Percentiles rank a stretch among this genome's conserved stretches.
phyloP scores from a whole-genome alignment of 371 early-diverging fungal genomes.

The Conidiobolus incongruus region DNA sequence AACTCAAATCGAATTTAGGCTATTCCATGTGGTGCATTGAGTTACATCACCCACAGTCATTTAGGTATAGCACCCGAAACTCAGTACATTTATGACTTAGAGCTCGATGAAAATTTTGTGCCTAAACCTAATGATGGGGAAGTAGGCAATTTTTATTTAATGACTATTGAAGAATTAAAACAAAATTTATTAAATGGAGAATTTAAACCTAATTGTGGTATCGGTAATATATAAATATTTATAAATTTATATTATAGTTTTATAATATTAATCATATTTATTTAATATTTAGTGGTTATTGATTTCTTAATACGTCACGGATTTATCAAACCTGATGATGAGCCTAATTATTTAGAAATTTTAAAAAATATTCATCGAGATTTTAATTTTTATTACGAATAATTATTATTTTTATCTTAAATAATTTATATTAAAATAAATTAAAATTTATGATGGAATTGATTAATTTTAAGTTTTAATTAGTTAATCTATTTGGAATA shows the following conservation, averaged over 20 bases:
- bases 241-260: background rate
- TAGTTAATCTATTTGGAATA: too few relatives aligned
- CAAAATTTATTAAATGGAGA: constrained; percentile 25
- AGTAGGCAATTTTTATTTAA: constrained; percentile 58
- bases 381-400: too few relatives aligned
- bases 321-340: constrained; percentile 46
- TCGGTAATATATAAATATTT: constrained; percentile 12
- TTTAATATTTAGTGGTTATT: constrained; percentile 22
- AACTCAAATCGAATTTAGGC: constrained; percentile 11
- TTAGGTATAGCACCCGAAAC: constrained; percentile 41
- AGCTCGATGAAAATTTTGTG: constrained; percentile 27
- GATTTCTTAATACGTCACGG: constrained; percentile 73
- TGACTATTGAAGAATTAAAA: constrained; percentile 37
- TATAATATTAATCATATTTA: background rate
- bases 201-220: constrained; percentile 78
- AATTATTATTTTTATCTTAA: too few relatives aligned
- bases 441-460: too few relatives aligned
- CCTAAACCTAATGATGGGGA: constrained; percentile 76
- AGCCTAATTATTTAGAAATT: too few relatives aligned
- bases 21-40: constrained; percentile 30
- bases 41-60: constrained; percentile 31
- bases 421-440: too few relatives aligned
- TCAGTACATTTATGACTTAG: constrained; percentile 66
- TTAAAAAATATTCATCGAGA: too few relatives aligned
- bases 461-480: too few relatives aligned